Evolutionary conservation across 768 basidiomycete species (phyloP).

Genomic region (Leccinum subgranulosum): DNA sequence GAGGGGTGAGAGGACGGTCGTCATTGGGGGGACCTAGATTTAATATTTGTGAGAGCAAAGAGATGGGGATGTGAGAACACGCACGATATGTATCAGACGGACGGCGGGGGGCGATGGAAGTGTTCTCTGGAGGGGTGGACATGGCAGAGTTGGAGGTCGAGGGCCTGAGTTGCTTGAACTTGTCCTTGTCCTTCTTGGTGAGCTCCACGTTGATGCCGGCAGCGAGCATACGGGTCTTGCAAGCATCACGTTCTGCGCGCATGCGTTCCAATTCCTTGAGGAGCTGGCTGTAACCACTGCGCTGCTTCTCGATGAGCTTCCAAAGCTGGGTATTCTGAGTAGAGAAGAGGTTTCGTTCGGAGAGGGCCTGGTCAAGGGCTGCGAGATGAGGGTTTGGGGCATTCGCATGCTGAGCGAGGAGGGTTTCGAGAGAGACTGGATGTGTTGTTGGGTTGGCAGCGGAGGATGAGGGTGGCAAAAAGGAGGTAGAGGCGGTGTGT

Average conservation of each 20-base stretch:
- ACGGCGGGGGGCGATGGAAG: neutral
- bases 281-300: slow-evolving; percentile 73
- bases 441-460: slow-evolving; percentile 26
- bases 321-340: slow-evolving; percentile 88
- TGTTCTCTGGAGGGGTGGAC: slow-evolving; percentile 26
- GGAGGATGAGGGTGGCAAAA: slow-evolving; percentile 25
- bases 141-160: slow-evolving; percentile 22
- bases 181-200: slow-evolving; percentile 28
- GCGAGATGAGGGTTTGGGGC: slow-evolving; percentile 49
- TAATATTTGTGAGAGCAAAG: neutral
- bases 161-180: slow-evolving; percentile 12
- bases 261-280: slow-evolving; percentile 85
- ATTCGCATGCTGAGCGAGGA: slow-evolving; percentile 53
- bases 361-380: slow-evolving; percentile 74
- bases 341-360: slow-evolving; percentile 77
- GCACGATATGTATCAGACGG: neutral
- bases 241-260: slow-evolving; percentile 73
- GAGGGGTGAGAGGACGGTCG: slow-evolving; percentile 20
- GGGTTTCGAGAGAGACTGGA: slow-evolving; percentile 47
- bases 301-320: slow-evolving; percentile 94
- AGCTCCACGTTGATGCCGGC: slow-evolving; percentile 40
- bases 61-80: neutral
- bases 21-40: slow-evolving; percentile 13
- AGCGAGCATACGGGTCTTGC: slow-evolving; percentile 34
- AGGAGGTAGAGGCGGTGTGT: slow-evolving; percentile 27